Evolutionary conservation across 179 eudicot genomes (phyloP).

Genomic region (Corrigiola litoralis): DNA sequence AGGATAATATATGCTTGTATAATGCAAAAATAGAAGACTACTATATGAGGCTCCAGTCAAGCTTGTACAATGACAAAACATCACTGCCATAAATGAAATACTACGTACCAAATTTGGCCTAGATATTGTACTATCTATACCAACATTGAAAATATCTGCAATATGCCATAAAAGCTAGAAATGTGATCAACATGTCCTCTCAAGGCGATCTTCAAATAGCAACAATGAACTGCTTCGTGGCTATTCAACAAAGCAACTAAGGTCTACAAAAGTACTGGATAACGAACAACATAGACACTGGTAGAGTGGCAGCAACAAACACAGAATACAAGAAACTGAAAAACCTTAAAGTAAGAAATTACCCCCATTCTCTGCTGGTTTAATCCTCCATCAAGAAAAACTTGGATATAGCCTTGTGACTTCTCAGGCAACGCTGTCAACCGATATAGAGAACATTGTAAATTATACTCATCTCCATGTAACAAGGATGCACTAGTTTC

Average conservation of each 20-base stretch:
- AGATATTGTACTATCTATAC: not conserved
- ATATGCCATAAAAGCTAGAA: not conserved
- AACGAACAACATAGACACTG: not conserved
- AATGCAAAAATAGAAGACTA: not conserved
- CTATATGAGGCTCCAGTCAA: not conserved
- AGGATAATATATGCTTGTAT: not conserved
- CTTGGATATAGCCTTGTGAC: slow-evolving; percentile 79
- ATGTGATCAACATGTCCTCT: not conserved
- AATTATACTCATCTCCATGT: not conserved
- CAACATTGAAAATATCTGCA: not conserved
- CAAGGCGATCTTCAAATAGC: not conserved
- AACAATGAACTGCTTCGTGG: not conserved
- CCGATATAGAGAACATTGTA: not conserved
- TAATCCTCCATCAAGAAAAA: slow-evolving; percentile 97
- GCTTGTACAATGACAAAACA: not conserved
- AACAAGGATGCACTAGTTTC: slow-evolving; percentile 8
- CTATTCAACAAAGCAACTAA: not conserved
- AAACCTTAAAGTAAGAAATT: slow-evolving; percentile 7
- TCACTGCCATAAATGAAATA: not conserved
- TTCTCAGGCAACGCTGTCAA: slow-evolving; percentile 51
- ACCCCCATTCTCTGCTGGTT: slow-evolving; percentile 99
- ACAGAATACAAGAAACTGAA: slow-evolving; percentile 4
- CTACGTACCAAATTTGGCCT: not conserved
- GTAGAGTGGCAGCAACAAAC: not conserved
- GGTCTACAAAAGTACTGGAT: not conserved